Evolutionary conservation across 106 monocot species (phyloP).

Genomic region (Gastrodia elata): DNA sequence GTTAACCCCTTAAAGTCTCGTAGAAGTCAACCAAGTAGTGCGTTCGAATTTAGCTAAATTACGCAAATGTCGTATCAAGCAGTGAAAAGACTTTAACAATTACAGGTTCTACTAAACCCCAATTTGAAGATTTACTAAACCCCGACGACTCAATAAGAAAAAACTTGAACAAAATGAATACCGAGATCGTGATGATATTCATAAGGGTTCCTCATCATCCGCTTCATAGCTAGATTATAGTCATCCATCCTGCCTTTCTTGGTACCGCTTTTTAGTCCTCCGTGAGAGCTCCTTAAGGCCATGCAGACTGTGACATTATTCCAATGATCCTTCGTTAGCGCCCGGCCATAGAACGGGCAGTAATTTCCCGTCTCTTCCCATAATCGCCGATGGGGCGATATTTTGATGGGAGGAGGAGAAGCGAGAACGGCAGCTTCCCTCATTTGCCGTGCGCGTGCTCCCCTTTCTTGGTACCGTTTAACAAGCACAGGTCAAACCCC

Average conservation of each 20-base stretch:
- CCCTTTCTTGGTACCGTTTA: too few species aligned
- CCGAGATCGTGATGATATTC: conserved; percentile 65
- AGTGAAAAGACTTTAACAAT: too few species aligned
- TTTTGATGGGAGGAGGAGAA: not conserved
- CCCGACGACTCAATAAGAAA: too few species aligned
- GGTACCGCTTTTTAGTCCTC: not conserved
- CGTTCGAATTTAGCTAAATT: too few species aligned
- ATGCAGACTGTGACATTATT: conserved; percentile 1
- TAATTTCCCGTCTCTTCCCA: not conserved
- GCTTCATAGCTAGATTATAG: conserved; percentile 57
- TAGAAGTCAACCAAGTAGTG: too few species aligned
- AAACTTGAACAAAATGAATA: not conserved
- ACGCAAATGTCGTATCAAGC: too few species aligned
- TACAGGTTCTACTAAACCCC: too few species aligned
- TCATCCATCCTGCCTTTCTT: conserved; percentile 25
- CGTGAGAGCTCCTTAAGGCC: not conserved
- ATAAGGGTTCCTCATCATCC: conserved; percentile 66
- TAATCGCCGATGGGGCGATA: not conserved
- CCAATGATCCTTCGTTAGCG: not conserved
- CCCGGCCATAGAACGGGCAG: not conserved
- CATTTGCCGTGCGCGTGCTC: not conserved
- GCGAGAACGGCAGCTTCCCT: not conserved
- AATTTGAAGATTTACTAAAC: too few species aligned
- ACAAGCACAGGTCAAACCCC: too few species aligned
- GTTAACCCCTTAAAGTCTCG: too few species aligned